phyloP scores from a whole-genome alignment of 2,329 filamentous ascomycete species.

The Akanthomyces lecanii region DNA sequence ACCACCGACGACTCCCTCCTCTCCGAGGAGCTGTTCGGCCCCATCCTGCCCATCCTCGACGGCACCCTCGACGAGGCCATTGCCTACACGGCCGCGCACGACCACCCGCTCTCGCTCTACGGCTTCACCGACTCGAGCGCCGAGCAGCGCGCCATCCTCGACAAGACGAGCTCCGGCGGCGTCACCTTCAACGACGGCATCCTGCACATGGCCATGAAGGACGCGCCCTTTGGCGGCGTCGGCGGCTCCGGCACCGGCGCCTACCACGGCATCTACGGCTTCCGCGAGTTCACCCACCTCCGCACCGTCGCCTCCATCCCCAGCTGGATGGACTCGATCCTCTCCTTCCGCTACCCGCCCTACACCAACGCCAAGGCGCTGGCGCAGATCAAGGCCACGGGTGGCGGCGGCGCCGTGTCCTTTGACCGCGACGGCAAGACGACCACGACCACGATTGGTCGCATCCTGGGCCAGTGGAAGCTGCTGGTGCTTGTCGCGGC shows the following conservation, averaged over 20 bases:
- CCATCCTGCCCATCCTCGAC: slow-evolving; percentile 38
- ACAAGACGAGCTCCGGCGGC: slow-evolving; percentile 42
- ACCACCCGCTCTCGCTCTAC: slow-evolving; percentile 38
- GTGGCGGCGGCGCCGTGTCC: not conserved
- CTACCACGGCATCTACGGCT: slow-evolving; percentile 47
- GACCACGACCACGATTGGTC: not conserved
- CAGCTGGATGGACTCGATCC: slow-evolving; percentile 32
- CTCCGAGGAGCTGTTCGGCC: slow-evolving; percentile 42
- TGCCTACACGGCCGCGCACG: slow-evolving; percentile 25
- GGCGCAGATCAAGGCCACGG: slow-evolving; percentile 8
- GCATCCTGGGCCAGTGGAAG: slow-evolving; percentile 13
- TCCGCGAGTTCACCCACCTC: slow-evolving; percentile 40
- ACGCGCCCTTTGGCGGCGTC: slow-evolving; percentile 46
- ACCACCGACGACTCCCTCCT: slow-evolving; percentile 35
- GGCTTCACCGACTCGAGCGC: slow-evolving; percentile 33
- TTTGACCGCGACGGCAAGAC: slow-evolving; percentile 7
- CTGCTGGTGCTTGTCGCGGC: slow-evolving; percentile 9
- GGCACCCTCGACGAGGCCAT: slow-evolving; percentile 30
- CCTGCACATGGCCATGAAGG: slow-evolving; percentile 39
- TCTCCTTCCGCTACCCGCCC: slow-evolving; percentile 22
- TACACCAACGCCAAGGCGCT: slow-evolving; percentile 20
- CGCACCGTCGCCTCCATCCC: slow-evolving; percentile 36
- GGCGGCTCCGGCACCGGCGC: slow-evolving; percentile 44
- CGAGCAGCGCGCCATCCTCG: slow-evolving; percentile 31
- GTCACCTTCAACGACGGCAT: slow-evolving; percentile 48